phyloP scores from a whole-genome alignment of 306 rosid genomes.

The Acacia confusa region DNA sequence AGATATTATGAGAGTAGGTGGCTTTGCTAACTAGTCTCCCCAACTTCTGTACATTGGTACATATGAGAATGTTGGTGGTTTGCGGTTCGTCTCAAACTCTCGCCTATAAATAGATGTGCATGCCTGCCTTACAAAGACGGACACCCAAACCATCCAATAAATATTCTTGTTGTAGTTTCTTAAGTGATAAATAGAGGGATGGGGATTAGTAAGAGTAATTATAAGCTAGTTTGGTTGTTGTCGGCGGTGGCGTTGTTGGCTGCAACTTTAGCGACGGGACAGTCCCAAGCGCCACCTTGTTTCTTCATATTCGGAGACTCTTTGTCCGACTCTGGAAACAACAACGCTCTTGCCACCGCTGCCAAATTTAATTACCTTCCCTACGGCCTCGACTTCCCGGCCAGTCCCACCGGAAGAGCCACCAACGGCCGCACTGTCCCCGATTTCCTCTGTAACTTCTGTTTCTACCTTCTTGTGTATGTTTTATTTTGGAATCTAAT shows the following conservation, averaged over 20 bases:
- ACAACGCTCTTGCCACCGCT: neutral
- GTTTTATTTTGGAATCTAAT: neutral
- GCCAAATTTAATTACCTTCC: neutral
- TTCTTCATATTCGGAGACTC: neutral
- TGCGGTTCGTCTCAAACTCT: neutral
- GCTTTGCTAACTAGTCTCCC: neutral
- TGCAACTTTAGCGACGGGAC: neutral
- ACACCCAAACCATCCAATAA: too few species aligned
- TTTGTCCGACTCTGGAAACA: neutral
- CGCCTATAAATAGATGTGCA: too few species aligned
- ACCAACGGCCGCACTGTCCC: neutral
- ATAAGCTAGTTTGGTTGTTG: neutral
- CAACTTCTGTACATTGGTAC: neutral
- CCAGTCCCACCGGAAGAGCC: neutral
- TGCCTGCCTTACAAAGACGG: too few species aligned
- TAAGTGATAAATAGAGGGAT: neutral
- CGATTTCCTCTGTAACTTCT: neutral
- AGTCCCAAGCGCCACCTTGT: neutral
- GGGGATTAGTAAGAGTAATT: neutral
- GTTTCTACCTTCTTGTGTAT: too few species aligned
- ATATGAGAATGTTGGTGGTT: neutral
- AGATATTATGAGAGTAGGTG: too few species aligned
- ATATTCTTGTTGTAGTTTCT: too few species aligned
- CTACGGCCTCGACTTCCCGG: neutral
- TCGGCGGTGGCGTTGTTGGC: neutral